These are phyloP conservation scores for Coemansia sp. DNA, from an alignment of 192 early-diverging fungal genomes.

Conservation along the genomic window DNA sequence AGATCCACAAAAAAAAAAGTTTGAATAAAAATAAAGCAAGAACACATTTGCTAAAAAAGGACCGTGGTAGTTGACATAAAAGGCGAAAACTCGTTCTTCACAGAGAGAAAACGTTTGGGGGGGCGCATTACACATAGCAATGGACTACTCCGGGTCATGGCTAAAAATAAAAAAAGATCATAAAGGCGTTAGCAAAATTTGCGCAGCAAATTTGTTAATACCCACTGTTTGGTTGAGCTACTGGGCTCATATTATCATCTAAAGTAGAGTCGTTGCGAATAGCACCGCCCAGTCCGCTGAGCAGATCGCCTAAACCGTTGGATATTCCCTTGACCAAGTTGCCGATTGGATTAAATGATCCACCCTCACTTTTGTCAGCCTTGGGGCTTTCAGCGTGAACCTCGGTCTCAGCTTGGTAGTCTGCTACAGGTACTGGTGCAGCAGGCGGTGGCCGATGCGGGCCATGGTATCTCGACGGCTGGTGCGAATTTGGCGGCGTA, in stretches of 20 bases:
- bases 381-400: not conserved
- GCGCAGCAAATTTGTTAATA: slow-evolving; percentile 1
- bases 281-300: slow-evolving; percentile 29
- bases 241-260: slow-evolving; percentile 23
- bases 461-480: not conserved
- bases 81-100: slow-evolving; percentile 4
- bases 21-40: not conserved
- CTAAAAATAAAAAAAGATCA: not conserved
- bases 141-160: not conserved
- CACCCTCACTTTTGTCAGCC: not conserved
- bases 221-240: slow-evolving; percentile 28
- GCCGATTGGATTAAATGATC: slow-evolving; percentile 27
- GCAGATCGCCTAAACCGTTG: slow-evolving; percentile 27
- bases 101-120: not conserved
- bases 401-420: slow-evolving; percentile 27
- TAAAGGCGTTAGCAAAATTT: not conserved
- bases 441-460: slow-evolving; percentile 2
- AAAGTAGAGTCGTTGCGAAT: not conserved
- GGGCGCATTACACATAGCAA: slow-evolving; percentile 13
- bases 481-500: not conserved
- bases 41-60: not conserved
- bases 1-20: too few species aligned
- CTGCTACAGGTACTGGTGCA: slow-evolving; percentile 21
- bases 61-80: not conserved
- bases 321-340: slow-evolving; percentile 33